Conservation (phyloP, 306 rosid genomes). For the Vachellia pachyceras region DNA sequence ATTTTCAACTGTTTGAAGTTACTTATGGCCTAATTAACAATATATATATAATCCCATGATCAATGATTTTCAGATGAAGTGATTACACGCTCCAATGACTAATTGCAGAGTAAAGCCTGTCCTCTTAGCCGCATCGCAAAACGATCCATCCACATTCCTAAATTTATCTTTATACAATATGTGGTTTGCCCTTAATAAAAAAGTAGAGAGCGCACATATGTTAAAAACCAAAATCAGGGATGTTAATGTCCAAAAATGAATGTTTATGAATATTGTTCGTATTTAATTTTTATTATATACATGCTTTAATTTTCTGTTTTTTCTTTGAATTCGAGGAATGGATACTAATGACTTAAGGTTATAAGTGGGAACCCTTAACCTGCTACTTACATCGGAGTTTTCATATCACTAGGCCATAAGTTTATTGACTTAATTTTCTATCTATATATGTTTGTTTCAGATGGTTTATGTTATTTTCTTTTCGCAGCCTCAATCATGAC, state of each 20-base stretch:
- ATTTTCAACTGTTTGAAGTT: slow-evolving; percentile 29
- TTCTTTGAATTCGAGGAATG: no score
- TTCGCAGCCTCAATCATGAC: not conserved
- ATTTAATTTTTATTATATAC: not conserved
- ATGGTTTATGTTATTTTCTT: not conserved
- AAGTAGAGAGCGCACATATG: not conserved
- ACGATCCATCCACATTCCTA: not conserved
- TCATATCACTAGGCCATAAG: no score
- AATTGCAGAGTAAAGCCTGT: not conserved
- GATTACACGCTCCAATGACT: not conserved
- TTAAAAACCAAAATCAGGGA: not conserved
- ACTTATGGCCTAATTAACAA: not conserved
- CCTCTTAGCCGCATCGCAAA: not conserved
- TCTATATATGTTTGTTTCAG: not conserved
- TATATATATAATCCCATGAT: slow-evolving; percentile 20
- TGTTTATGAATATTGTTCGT: not conserved
- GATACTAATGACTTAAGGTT: no score
- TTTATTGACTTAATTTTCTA: no score
- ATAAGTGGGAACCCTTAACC: no score
- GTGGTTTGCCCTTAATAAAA: not conserved
- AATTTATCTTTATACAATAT: not conserved
- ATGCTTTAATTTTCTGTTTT: not conserved
- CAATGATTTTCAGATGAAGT: slow-evolving; percentile 37
- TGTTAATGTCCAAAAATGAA: not conserved
- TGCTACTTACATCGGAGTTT: no score